Base-by-base conservation (phyloP, 371 early-diverging fungal species). In the Rhizopus microsporus region DNA sequence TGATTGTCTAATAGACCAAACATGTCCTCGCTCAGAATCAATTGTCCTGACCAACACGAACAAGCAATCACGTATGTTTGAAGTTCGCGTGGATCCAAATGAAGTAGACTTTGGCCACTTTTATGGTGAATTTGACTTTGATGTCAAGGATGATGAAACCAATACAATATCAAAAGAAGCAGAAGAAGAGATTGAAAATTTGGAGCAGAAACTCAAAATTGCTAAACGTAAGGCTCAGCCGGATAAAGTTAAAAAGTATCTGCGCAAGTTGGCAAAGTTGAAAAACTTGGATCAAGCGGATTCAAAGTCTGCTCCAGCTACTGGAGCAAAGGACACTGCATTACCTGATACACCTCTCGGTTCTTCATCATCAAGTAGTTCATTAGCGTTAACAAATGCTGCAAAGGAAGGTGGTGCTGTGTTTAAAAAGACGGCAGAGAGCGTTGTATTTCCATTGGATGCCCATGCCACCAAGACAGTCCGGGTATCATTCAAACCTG, bases 141-240 rank as follows among this genome's bases (percentile, higher is more conserved):
- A 85, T 4, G 77, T 90, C 12, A 86, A 86, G 29, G 85, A 85
- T 16, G 88, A 84, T 15, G 81, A 75, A 44, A 74, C 77, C 10
- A 79, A 82, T 33, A 75, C 84, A 7, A 71, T 94, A 12, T 81
- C 90, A 10, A 84, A 90, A 59, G 94, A 93, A 51, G 87, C 86
- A 35, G 94, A 95, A 77, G 98, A 98, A 71, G 84, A 94, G 68
- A 93, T 98, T 43, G 99, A 98, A 79, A 82, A 87, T 43, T 60
- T 97, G 59, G 96, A 97, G 71, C 98, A 98, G 60, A 98, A 98
- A 72, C 79, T 97, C 34, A 98, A 98, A 72, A 98, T 98, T 68
- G 97, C 97, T 0, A 82, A 79, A 46, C 84, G 97, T 45, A 98
- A 98, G 68, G 93, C 91, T 13, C 85, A 88, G 8, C 79, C 83